Conservation (phyloP, 306 rosid genomes). For the Medicago truncatula region MtrunA17r5.0-ANR NC_053044.1:846001-846500, state of each 20-base stretch:
- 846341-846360: conserved; percentile 74
- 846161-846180: neutral
- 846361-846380: conserved; percentile 59
- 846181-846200: neutral
- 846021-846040: conserved; percentile 59
- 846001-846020: conserved; percentile 84
- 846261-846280: conserved; percentile 59
- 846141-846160: neutral
- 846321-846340: conserved; percentile 60
- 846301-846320: conserved; percentile 62
- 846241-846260: conserved; percentile 84
- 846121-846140: conserved; percentile 17
- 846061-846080: conserved; percentile 57
- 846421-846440: conserved; percentile 55
- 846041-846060: conserved; percentile 69
- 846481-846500: conserved; percentile 44
- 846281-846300: conserved; percentile 63
- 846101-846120: conserved; percentile 60
- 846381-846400: conserved; percentile 39
- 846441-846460: conserved; percentile 53
- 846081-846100: conserved; percentile 76
- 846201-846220: neutral
- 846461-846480: conserved; percentile 50
- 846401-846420: conserved; percentile 58
- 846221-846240: conserved; percentile 72